These are phyloP conservation scores for Aspergillus alliaceus DNA, from an alignment of 2,329 filamentous ascomycete species.

Conservation along the genomic window DNA sequence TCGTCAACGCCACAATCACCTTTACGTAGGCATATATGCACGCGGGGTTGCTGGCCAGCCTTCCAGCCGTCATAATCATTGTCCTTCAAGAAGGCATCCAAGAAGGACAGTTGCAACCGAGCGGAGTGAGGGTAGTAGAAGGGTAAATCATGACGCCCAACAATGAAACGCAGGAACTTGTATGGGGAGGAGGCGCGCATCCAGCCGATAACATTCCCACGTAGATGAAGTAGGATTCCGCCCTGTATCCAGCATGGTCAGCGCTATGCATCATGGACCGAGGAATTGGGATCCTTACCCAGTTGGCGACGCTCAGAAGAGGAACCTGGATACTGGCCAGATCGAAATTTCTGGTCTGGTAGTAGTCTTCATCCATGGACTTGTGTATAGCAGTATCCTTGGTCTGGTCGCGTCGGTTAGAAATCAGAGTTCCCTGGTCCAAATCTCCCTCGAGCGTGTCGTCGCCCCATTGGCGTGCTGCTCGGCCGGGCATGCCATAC, in stretches of 20 bases:
- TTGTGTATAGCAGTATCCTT: slow-evolving; percentile 35
- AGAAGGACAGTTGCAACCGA: slow-evolving; percentile 63
- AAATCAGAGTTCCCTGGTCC: slow-evolving; percentile 5
- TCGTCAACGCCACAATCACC: slow-evolving; percentile 66
- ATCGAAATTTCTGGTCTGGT: slow-evolving; percentile 61
- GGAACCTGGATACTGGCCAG: slow-evolving; percentile 66
- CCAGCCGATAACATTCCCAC: slow-evolving; percentile 67
- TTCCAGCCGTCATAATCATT: slow-evolving; percentile 51
- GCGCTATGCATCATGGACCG: background rate
- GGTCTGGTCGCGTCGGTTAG: slow-evolving; percentile 2
- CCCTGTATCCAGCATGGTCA: slow-evolving; percentile 34
- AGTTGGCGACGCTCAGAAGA: slow-evolving; percentile 65
- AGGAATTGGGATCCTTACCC: slow-evolving; percentile 35
- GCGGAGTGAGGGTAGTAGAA: slow-evolving; percentile 70
- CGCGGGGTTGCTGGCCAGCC: slow-evolving; percentile 55
- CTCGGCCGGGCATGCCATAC: slow-evolving; percentile 48
- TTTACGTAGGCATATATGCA: slow-evolving; percentile 61
- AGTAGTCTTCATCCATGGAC: slow-evolving; percentile 63
- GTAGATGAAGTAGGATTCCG: slow-evolving; percentile 64
- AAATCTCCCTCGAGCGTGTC: slow-evolving; percentile 26
- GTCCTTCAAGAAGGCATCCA: slow-evolving; percentile 68
- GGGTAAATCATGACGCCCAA: slow-evolving; percentile 66
- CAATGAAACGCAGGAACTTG: slow-evolving; percentile 68
- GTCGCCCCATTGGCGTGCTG: slow-evolving; percentile 20
- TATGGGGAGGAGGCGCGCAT: slow-evolving; percentile 60